Conservation (phyloP, 2,329 filamentous ascomycete species). For the Diaporthe vexans region DNA sequence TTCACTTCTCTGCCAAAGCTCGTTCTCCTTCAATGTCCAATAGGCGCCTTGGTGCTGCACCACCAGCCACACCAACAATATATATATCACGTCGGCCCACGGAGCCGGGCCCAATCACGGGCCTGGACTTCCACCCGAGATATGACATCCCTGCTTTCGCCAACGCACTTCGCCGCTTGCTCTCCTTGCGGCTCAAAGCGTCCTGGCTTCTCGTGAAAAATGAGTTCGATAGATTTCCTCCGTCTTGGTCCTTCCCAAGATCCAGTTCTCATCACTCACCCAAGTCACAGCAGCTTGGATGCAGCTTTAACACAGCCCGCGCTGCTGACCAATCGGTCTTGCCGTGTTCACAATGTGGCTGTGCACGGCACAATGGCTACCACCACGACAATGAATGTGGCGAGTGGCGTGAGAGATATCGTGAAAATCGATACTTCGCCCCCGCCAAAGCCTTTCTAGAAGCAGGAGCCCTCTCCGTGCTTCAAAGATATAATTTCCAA, state of each 20-base stretch:
- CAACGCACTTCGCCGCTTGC: no score
- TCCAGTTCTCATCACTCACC: background rate
- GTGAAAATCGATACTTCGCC: background rate
- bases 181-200: no score
- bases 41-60: no score
- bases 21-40: no score
- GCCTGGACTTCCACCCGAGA: no score
- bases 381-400: background rate
- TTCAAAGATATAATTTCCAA: background rate
- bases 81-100: no score
- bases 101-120: no score
- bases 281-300: background rate
- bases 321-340: slow-evolving; percentile 12
- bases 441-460: background rate
- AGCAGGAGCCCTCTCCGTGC: background rate
- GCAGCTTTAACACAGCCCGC: background rate
- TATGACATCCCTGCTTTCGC: background rate
- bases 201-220: background rate
- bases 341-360: background rate
- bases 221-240: background rate
- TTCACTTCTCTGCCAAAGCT: no score
- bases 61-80: no score
- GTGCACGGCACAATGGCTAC: background rate
- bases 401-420: background rate
- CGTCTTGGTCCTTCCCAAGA: background rate